phyloP scores from a whole-genome alignment of 2,329 filamentous ascomycete genomes.

The Hymenoscyphus occultus region DNA sequence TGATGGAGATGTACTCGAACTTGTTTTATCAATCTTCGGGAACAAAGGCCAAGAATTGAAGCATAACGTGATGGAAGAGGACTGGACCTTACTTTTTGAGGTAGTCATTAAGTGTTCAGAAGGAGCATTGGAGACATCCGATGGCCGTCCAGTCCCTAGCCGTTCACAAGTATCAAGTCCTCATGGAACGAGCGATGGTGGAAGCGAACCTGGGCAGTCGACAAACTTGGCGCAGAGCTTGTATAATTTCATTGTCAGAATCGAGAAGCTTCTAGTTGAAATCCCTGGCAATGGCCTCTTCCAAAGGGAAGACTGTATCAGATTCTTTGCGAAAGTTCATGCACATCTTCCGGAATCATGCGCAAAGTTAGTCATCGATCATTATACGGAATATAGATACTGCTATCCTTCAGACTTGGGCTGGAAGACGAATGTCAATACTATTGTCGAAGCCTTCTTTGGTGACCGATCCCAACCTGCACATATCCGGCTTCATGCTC shows the following conservation, averaged over 20 bases:
- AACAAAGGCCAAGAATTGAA: slow-evolving; percentile 52
- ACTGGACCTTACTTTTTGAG: slow-evolving; percentile 61
- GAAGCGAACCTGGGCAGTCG: slow-evolving; percentile 22
- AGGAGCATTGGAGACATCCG: slow-evolving; percentile 30
- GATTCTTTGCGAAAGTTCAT: slow-evolving; percentile 63
- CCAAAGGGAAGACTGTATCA: slow-evolving; percentile 63
- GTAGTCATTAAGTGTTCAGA: slow-evolving; percentile 54
- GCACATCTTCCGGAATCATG: slow-evolving; percentile 61
- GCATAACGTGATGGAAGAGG: slow-evolving; percentile 58
- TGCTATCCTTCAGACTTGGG: slow-evolving; percentile 68
- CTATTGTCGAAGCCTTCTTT: slow-evolving; percentile 62
- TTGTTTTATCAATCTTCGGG: slow-evolving; percentile 54
- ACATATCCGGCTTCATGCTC: slow-evolving; percentile 58
- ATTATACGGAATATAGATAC: slow-evolving; percentile 66
- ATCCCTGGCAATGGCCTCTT: slow-evolving; percentile 51
- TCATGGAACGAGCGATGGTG: slow-evolving; percentile 26
- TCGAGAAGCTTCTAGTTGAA: slow-evolving; percentile 37
- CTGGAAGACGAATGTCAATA: slow-evolving; percentile 63
- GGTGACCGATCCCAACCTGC: slow-evolving; percentile 58
- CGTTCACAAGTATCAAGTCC: slow-evolving; percentile 21
- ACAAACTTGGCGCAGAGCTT: slow-evolving; percentile 32
- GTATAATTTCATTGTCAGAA: slow-evolving; percentile 32
- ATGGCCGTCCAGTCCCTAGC: slow-evolving; percentile 27
- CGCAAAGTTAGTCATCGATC: slow-evolving; percentile 61
- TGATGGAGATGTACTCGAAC: slow-evolving; percentile 34